Base-by-base conservation (phyloP, 257 asterid genomes). In the Penstemon newberryi region DNA sequence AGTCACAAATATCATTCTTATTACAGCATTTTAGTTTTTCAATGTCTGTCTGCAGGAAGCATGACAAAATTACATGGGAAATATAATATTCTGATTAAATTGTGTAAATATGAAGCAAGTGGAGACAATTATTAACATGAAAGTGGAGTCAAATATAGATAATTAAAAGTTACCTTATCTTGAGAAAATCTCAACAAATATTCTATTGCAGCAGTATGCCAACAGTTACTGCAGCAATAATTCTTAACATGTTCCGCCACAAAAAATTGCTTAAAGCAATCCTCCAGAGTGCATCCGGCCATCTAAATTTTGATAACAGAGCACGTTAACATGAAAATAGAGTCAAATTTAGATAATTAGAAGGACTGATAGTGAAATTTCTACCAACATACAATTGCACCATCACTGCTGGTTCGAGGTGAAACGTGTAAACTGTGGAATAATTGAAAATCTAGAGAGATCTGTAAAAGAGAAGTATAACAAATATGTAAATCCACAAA, bases 191-290 rank as follows among this genome's bases (percentile, higher is more conserved):
- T 38, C 13, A 85, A 79, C 69, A 83, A 63, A 71, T 85, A 93
- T 70, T 81, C 79, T 33, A 83, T 66, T 63, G 97, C 96, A 65
- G 89, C 92, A 64, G 47, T 77, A 84, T 93, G 99, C 99, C 99
- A 93, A 80, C 96, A 93, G 69, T 85, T 87, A 80, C 79, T 82
- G 80, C 99, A 93, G 79, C 74, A 77, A 74, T 93, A 90, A 73
- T 85, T 81, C 68, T 90, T 90, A 9, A 90, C 73, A 71, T 71
- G 82, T 77, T 93, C 99, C 0, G 94, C 92, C 33, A 59, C 78
- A 71, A 90, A 87, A 77, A 81, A 93, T 60, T 66, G 83, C 78
- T 75, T 80, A 36, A 93, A 77, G 81, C 98, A 93, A 78, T 81
- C 86, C 74, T 78, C 89, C 79, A 90, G 72, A n/a, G 87, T 76